A percentile compares a stretch with the other conserved stretches of the same genome.
These are phyloP conservation scores for Aschersonia sp. DNA, from an alignment of 2,329 filamentous ascomycete genomes.

Conservation along the genomic window DNA sequence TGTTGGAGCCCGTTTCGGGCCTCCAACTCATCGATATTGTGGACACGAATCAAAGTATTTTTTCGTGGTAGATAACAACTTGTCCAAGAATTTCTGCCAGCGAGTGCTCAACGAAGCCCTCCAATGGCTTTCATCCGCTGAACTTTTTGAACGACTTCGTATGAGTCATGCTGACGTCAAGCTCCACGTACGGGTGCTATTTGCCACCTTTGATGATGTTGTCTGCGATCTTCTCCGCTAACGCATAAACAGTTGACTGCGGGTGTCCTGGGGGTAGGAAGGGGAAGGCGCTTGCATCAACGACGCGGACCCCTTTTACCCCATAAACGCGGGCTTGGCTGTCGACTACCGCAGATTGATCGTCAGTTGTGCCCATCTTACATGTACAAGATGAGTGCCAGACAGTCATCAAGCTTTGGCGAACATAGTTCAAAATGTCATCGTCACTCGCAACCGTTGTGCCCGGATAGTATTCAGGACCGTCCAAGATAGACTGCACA, in stretches of 20 bases:
- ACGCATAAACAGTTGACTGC: slow-evolving; percentile 9
- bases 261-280: slow-evolving; percentile 9
- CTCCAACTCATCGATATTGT: no score
- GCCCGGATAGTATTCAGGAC: slow-evolving; percentile 22
- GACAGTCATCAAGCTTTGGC: slow-evolving; percentile 9
- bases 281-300: slow-evolving; percentile 40
- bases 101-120: no score
- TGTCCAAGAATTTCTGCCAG: no score
- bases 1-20: no score
- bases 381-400: slow-evolving; percentile 15
- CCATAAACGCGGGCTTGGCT: slow-evolving; percentile 39
- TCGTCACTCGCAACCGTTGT: slow-evolving; percentile 21
- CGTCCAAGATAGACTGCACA: slow-evolving; percentile 15
- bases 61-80: no score
- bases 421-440: slow-evolving; percentile 22
- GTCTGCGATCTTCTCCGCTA: slow-evolving; percentile 13
- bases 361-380: slow-evolving; percentile 20
- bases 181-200: not conserved
- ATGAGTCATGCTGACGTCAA: no score
- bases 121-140: no score
- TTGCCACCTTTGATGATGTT: slow-evolving; percentile 2
- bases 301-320: slow-evolving; percentile 38
- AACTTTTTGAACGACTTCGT: no score
- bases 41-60: no score
- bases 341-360: slow-evolving; percentile 42